These are phyloP conservation scores for Macrocystidia cucumis DNA, from an alignment of 1,284 basidiomycete species.

Conservation along the genomic window DNA sequence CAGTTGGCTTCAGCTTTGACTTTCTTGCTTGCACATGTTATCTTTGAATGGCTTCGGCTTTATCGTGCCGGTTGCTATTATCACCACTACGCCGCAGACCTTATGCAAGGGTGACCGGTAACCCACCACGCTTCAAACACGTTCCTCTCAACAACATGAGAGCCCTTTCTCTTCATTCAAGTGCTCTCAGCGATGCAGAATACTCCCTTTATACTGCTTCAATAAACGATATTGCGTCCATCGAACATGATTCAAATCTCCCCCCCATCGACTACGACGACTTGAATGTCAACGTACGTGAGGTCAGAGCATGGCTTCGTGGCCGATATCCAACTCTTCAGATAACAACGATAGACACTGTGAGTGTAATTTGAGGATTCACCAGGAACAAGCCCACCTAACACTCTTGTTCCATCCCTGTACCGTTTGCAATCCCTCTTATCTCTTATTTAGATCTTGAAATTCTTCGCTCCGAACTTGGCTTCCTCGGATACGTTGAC, in stretches of 20 bases:
- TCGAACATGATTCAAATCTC: conserved; percentile 15
- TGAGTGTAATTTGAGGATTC: conserved; percentile 18
- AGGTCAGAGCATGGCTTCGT: conserved; percentile 66
- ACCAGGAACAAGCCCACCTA: not conserved
- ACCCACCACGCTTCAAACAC: too few species aligned
- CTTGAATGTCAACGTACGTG: conserved; percentile 47
- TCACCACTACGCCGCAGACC: too few species aligned
- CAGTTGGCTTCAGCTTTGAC: too few species aligned
- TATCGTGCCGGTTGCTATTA: too few species aligned
- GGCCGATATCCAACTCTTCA: conserved; percentile 54
- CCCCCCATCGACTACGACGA: conserved; percentile 45
- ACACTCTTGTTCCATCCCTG: conserved; percentile 3
- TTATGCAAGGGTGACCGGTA: too few species aligned
- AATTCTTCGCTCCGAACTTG: conserved; percentile 49
- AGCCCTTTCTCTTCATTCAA: conserved; percentile 58
- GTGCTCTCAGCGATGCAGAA: conserved; percentile 66
- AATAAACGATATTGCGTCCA: conserved; percentile 44
- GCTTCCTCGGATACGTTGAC: conserved; percentile 42
- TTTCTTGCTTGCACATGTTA: too few species aligned
- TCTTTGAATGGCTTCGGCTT: too few species aligned
- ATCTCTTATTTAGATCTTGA: conserved; percentile 48
- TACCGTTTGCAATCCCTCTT: conserved; percentile 1
- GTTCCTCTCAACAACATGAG: too few species aligned
- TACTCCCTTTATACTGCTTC: conserved; percentile 57
- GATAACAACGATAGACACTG: conserved; percentile 50